Evolutionary conservation across 2,329 filamentous ascomycete species (phyloP), one percentile per base, ranked within the genome.

Genomic region (Fusarium kyushuense): DNA sequence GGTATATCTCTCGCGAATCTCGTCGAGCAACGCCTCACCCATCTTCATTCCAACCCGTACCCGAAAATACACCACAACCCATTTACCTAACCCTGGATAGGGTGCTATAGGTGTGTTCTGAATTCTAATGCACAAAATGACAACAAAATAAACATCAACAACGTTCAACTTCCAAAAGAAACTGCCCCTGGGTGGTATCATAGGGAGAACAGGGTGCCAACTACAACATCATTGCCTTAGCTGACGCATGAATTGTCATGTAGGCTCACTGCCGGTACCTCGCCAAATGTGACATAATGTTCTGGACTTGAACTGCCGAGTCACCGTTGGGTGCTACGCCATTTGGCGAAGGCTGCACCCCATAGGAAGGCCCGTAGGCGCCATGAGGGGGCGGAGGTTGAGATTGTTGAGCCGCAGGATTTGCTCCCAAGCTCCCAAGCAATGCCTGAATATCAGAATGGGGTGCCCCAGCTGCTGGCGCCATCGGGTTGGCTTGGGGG

Each of bases 211-310:
- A 45, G 38, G 63, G 56, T 40, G 48, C 49, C 48, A 49, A 41
- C 45, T 43, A 43, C 29, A 45, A 33, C 46, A 32, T 46, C 14
- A 36, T 30, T 52, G 60, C 47, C 40, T 42, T 40, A 11, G 41
- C 45, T 30, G 32, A 27, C 23, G 25, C n/a, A 32, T 21, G 25
- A n/a, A 21, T 61, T 23, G 32, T 25, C 32, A 6, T 30, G 25
- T 46, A 45, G 29, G 48, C 48, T 52, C 52, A 88, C 74, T 89
- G 85, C 66, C 89, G 84, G 73, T 87, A 90, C 70, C 86, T 87
- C 46, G 89, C 87, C 61, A 93, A 80, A 72, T 92, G 89, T 16
- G 90, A 89, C 86, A 94, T 91, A 52, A 94, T 92, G 72, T 92
- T 90, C 75, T 90, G 87, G 71, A 93, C 84, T 54, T 88, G 83